These are phyloP conservation scores for Alternaria conjuncta DNA, from an alignment of 2,329 filamentous ascomycete genomes.

Conservation along the genomic window DNA sequence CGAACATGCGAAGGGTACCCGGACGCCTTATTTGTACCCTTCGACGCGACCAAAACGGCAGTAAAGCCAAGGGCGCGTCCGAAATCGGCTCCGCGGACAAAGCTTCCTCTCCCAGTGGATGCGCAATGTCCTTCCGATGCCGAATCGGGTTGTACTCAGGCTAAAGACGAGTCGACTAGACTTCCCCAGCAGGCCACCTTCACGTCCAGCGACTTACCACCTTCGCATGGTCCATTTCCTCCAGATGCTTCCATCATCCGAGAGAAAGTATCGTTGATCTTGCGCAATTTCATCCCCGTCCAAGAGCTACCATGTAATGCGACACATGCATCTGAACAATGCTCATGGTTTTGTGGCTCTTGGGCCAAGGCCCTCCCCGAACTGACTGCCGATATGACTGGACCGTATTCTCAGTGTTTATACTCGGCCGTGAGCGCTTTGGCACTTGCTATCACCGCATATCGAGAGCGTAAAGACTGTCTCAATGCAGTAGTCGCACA, in stretches of 20 bases:
- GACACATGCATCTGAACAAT: not conserved
- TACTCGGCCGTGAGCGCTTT: not conserved
- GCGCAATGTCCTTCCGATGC: not conserved
- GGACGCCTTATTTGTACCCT: not conserved
- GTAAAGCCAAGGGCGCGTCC: not conserved
- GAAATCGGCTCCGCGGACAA: not conserved
- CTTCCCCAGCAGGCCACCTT: not conserved
- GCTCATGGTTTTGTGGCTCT: not conserved
- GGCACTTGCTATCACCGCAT: not conserved
- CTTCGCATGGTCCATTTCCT: not conserved
- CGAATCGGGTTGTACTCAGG: not conserved
- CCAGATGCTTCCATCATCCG: not conserved
- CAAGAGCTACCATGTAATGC: not conserved
- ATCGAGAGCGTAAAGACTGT: not conserved
- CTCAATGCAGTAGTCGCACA: not conserved
- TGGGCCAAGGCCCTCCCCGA: not conserved
- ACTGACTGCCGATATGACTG: not conserved
- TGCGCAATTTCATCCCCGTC: not conserved
- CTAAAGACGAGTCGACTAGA: not conserved
- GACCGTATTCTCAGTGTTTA: not conserved
- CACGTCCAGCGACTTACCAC: not conserved
- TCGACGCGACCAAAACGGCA: not conserved
- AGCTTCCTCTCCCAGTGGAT: not conserved
- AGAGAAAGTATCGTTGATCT: not conserved
- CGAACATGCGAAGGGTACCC: not conserved